phyloP scores from a whole-genome alignment of 2,329 filamentous ascomycete genomes.

The Colletotrichum sp. region DNA sequence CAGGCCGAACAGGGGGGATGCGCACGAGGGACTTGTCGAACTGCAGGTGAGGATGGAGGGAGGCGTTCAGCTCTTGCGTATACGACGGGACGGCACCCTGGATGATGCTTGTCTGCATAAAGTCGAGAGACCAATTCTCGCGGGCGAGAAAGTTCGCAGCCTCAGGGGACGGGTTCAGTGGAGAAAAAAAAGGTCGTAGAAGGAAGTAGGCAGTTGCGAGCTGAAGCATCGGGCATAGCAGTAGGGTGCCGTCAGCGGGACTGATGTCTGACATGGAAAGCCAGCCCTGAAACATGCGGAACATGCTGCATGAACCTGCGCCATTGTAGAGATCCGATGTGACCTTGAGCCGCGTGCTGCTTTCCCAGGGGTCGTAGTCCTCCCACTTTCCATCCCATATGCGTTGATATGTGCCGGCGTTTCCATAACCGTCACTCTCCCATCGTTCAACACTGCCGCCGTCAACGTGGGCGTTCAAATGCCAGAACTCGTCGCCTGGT shows the following conservation, averaged over 20 bases:
- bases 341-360: slow-evolving; percentile 55
- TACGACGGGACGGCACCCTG: slow-evolving; percentile 75
- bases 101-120: slow-evolving; percentile 53
- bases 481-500: slow-evolving; percentile 52
- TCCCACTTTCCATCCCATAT: slow-evolving; percentile 62
- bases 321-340: slow-evolving; percentile 64
- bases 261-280: slow-evolving; percentile 60
- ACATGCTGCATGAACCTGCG: slow-evolving; percentile 61
- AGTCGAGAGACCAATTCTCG: slow-evolving; percentile 61
- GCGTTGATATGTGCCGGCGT: slow-evolving; percentile 58
- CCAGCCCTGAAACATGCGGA: slow-evolving; percentile 65
- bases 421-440: slow-evolving; percentile 72
- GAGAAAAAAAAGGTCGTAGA: slow-evolving; percentile 74
- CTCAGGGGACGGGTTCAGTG: slow-evolving; percentile 36
- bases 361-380: slow-evolving; percentile 61
- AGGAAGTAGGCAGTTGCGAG: slow-evolving; percentile 80
- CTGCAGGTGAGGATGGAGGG: slow-evolving; percentile 76
- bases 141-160: slow-evolving; percentile 43
- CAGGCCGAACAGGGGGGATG: slow-evolving; percentile 71
- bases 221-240: slow-evolving; percentile 68
- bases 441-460: slow-evolving; percentile 75
- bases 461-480: slow-evolving; percentile 70
- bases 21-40: slow-evolving; percentile 73
- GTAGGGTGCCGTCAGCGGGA: slow-evolving; percentile 73
- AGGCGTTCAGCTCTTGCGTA: slow-evolving; percentile 71